Evolutionary conservation across 768 basidiomycete genomes (phyloP).

Genomic region (Suillus cothurnatus): DNA sequence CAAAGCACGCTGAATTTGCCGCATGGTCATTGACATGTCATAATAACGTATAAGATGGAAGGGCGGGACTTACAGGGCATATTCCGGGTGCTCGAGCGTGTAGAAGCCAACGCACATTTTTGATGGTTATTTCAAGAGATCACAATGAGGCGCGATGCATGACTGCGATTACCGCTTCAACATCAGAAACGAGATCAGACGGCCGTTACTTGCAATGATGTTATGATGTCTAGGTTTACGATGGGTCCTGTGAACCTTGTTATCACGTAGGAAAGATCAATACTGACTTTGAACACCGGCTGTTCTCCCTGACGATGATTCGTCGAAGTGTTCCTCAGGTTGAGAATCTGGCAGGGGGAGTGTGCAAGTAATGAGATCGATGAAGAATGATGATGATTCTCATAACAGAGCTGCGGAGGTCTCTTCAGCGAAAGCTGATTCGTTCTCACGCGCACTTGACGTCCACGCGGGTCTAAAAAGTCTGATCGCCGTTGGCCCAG

Average conservation of each 20-base stretch:
- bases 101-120: conserved; percentile 81
- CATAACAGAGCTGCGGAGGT: background rate
- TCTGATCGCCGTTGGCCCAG: background rate
- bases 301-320: background rate
- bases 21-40: conserved; percentile 47
- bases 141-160: background rate
- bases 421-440: background rate
- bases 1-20: conserved; percentile 39
- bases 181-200: background rate
- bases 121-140: conserved; percentile 7
- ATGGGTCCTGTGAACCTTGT: background rate
- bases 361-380: background rate
- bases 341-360: background rate
- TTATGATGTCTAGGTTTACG: background rate
- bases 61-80: conserved; percentile 60
- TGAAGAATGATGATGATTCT: background rate
- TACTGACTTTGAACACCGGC: background rate
- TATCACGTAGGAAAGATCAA: background rate
- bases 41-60: conserved; percentile 7
- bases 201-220: background rate
- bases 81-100: conserved; percentile 74
- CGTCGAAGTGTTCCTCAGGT: background rate
- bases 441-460: background rate
- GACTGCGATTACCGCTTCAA: background rate
- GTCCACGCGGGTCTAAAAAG: background rate